Base-by-base conservation (phyloP, 2,329 filamentous ascomycete genomes). In the Penicillium sp. region DNA sequence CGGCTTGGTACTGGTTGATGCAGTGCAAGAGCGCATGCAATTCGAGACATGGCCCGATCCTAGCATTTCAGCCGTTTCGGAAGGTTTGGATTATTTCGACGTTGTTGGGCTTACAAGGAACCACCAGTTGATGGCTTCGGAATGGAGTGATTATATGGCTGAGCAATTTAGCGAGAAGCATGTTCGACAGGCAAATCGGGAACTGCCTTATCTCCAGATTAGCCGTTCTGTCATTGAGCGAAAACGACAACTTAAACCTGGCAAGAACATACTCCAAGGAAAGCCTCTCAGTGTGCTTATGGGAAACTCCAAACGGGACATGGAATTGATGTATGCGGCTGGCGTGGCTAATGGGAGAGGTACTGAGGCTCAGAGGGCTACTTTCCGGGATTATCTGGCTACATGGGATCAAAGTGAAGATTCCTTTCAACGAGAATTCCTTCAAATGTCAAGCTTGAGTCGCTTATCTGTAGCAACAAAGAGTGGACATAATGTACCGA, bases 1-100 rank as follows among this genome's bases (percentile, higher is more conserved):
- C 13, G 54, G 54, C 3, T 11, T 55, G 27, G 42, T 55, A 4
- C 14, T 55, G 3, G 27, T 55, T 7, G 54, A 55, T 25, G 27
- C 54, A 21, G 54, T 55, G 9, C 54, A 55, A n/a, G 54, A 55
- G 16, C 54, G 47, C 9, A 55, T 55, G 54, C 47, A 37, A 9
- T 55, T 55, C 42, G 47, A 55, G 39, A 39, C 39, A 10, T 50
- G 26, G 39, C 54, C 54, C 8, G 54, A 55, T 47, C 47, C 54
- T n/a, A 37, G 47, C n/a, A 45, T 51, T 23, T 19, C 33, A 21
- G 54, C 54, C 11, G 42, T 51, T 23, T 51, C 48, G 4, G 54
- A 44, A 23, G 54, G 48, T 13, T 23, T 55, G 16, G 47, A 55
- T 23, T 55, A 55, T 23, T 45, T 35, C 19, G 48, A 55, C 13